These are phyloP conservation scores for Fusarium buxicola DNA, from an alignment of 2,329 filamentous ascomycete species.

Conservation along the genomic window DNA sequence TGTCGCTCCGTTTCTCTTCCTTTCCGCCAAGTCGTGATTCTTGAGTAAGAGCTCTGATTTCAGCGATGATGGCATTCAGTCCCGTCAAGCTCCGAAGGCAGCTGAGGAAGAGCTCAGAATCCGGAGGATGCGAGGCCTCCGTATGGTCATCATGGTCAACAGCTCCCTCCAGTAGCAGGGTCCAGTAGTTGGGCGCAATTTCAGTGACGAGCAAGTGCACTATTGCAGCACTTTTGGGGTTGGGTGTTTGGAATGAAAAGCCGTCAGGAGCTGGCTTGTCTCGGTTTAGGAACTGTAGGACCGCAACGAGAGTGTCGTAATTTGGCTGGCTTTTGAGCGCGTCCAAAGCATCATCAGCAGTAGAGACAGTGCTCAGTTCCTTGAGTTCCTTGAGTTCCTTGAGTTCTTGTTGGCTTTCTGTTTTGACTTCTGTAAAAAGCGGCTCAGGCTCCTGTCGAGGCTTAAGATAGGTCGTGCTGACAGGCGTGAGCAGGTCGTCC, in stretches of 20 bases:
- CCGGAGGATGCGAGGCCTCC: constrained; percentile 44
- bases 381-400: constrained; percentile 1
- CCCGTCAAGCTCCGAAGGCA: constrained; percentile 81
- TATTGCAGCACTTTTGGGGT: constrained; percentile 78
- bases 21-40: constrained; percentile 57
- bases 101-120: constrained; percentile 64
- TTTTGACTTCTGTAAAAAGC: constrained; percentile 53
- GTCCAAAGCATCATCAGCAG: constrained; percentile 66
- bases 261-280: constrained; percentile 23
- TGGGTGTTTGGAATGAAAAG: constrained; percentile 58
- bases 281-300: constrained; percentile 64
- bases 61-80: constrained; percentile 79
- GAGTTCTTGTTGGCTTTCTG: constrained; percentile 19
- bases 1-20: constrained; percentile 55
- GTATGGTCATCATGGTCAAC: constrained; percentile 20
- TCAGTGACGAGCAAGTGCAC: constrained; percentile 78
- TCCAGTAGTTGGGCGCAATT: constrained; percentile 87
- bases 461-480: constrained; percentile 64
- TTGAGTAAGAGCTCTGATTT: constrained; percentile 71
- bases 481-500: constrained; percentile 67
- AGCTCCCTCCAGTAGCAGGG: constrained; percentile 63
- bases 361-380: constrained; percentile 39
- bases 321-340: constrained; percentile 71
- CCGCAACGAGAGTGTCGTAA: constrained; percentile 64
- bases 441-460: constrained; percentile 51